Percentiles rank a stretch among this genome's conserved stretches.
These are phyloP conservation scores for Mucor racemosus DNA, from an alignment of 371 early-diverging fungal genomes.

Conservation along the genomic window DNA sequence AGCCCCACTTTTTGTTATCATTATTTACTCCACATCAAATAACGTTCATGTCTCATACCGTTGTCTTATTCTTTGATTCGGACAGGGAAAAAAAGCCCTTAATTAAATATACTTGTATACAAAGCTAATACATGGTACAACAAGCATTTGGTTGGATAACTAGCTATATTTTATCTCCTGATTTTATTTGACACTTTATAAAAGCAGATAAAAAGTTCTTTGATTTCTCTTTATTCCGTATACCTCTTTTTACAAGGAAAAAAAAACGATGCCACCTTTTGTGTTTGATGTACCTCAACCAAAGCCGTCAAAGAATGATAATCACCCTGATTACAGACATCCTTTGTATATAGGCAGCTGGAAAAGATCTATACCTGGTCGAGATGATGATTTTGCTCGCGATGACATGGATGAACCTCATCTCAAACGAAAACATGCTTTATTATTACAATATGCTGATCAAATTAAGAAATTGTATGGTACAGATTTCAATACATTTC, in stretches of 20 bases:
- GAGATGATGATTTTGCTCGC: constrained; percentile 77
- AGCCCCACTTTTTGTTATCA: too few relatives aligned
- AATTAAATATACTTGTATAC: background rate
- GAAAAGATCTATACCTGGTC: constrained; percentile 80
- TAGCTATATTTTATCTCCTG: constrained; percentile 3
- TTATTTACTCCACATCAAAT: too few relatives aligned
- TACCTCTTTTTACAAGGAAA: background rate
- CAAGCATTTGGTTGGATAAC: background rate
- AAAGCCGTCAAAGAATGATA: constrained; percentile 2
- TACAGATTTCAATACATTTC: constrained; percentile 79
- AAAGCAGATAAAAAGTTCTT: background rate
- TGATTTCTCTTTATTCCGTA: constrained; percentile 8
- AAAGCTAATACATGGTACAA: background rate
- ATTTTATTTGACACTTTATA: background rate
- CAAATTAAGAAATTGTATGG: constrained; percentile 82
- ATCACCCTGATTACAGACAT: constrained; percentile 72
- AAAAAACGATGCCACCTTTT: constrained; percentile 44
- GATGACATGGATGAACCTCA: constrained; percentile 97
- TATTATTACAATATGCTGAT: constrained; percentile 89
- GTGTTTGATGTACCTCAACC: constrained; percentile 29
- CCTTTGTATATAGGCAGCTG: constrained; percentile 86
- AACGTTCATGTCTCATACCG: background rate
- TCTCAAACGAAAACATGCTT: constrained; percentile 85
- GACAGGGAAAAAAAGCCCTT: background rate
- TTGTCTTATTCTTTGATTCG: background rate